Base-by-base conservation (phyloP, 768 basidiomycete species). In the Tephrocybe sp. region DNA sequence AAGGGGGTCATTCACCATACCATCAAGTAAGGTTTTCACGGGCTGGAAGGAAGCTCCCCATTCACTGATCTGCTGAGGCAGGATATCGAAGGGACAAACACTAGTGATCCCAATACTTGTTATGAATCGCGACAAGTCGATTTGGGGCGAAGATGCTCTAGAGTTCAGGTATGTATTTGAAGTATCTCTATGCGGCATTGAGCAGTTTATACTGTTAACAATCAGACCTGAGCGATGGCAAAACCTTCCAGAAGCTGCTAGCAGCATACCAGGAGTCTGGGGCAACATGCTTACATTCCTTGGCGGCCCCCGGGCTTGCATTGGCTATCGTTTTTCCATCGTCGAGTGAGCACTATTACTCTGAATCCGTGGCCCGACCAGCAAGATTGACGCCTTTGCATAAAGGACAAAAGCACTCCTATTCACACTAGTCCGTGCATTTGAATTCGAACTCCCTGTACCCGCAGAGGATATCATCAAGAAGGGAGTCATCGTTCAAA, bases 211-310 rank as follows among this genome's bases (percentile, higher is more conserved):
- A 25, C 39, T 16, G 25, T 77, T 76, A 66, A 18, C 18, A 12
- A 8, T 19, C 52, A 86, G 82, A 55, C 86, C 86, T 0, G 85
- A 86, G 54, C 71, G 86, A 0, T 88, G 86, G 86, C 60, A 68
- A 13, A 56, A 68, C 2, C 29, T 70, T 8, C 81, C 83, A 0
- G 72, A 75, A 16, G 67, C 66, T 1, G 74, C 69, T 1, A 59
- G 60, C 3, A 49, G 60, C 0, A 65, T 86, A 18, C 86, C 86
- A 4, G 80, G 84, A 5, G 71, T 86, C 0, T 84, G 78, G 76
- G 73, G 77, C 7, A 75, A 83, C 56, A 58, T 80, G 53, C 59
- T 86, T 29, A 75, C 79, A 0, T 88, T 88, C 72, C 56, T 83
- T 2, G 82, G 81, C 27, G 86, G 86, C 4, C 79, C 82, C 12